Conservation (phyloP, 768 basidiomycete species). For the Panellus pusillus region DNA sequence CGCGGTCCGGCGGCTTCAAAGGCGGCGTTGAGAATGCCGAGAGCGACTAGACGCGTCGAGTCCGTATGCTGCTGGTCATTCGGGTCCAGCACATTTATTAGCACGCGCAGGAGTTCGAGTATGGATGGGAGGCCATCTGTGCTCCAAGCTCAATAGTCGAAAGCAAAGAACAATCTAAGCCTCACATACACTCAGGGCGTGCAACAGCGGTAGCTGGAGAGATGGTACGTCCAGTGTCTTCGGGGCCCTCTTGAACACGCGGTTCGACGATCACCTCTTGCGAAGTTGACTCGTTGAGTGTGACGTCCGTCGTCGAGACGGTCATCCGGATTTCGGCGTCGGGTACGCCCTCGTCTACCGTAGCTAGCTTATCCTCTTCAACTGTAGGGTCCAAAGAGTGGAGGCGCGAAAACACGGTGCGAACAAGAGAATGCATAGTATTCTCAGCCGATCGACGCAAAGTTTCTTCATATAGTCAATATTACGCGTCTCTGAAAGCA, state of each 20-base stretch:
- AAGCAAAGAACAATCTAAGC: conserved; percentile 4
- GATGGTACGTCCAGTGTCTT: conserved; percentile 23
- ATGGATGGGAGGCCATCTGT: conserved; percentile 90
- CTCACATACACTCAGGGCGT: conserved; percentile 43
- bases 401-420: conserved; percentile 79
- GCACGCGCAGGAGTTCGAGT: conserved; percentile 87
- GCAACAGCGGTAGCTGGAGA: conserved; percentile 28
- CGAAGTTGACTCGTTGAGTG: conserved; percentile 22
- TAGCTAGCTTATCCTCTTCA: conserved; percentile 67
- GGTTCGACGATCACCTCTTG: conserved; percentile 21
- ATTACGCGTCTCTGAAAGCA: not conserved
- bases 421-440: conserved; percentile 85
- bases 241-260: conserved; percentile 9
- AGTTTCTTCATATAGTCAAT: conserved; percentile 55
- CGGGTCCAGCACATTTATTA: conserved; percentile 94
- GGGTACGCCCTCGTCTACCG: conserved; percentile 48
- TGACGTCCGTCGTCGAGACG: conserved; percentile 40
- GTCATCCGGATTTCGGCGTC: conserved; percentile 64
- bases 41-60: conserved; percentile 86
- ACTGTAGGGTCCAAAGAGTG: conserved; percentile 57
- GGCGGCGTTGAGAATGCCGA: conserved; percentile 83
- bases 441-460: conserved; percentile 85
- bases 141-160: conserved; percentile 12
- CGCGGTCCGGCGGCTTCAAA: conserved; percentile 81
- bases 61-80: conserved; percentile 95